Evolutionary conservation across 2,329 filamentous ascomycete genomes (phyloP), one percentile per base, ranked within the genome.

Genomic region (Thermoascus crustaceus): DNA sequence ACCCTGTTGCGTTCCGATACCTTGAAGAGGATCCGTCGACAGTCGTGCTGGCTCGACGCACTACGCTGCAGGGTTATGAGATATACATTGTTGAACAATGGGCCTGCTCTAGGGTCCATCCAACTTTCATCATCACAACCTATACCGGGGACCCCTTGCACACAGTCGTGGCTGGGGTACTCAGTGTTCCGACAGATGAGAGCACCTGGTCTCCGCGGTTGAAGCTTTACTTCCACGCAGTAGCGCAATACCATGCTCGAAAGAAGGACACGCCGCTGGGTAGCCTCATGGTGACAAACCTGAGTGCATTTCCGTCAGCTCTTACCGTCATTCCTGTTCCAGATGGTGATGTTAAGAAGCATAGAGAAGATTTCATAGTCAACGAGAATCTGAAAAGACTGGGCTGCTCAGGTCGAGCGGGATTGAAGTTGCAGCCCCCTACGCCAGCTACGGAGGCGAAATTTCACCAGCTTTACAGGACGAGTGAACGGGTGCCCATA

Each of bases 1-100:
- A 84, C 55, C 71, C 75, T 24, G 70, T 82, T 24, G 79, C 78
- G 9, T 77, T 82, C 46, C 71, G 64, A 42, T 94, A 89, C 54
- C 76, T 98, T 14, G 84, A 94, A 65, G 84, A 93, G 55, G 91
- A 96, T 45, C 69, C 78, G 1, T 76, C 75, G 4, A 87, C 86
- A 3, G 72, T 70, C 3, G 78, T 94, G 5, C 69, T 94, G 44
- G 77, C 88, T 48, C 80, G 82, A 35, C 76, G 78, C 37, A 71
- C 73, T 32, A 68, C 74, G 32, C 72, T 98, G 4, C 67, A 75
- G 41, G 89, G 89, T 46, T 96, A 95, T 62, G 88, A 96, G 59
- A 71, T 89, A 42, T 96, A 96, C 60, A 66, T 96, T 10, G 86
- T 96, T 45, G 91, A 96, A 60, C 91, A 98, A 69, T 98, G 91